Evolutionary conservation across 2,329 filamentous ascomycete species (phyloP).

Genomic region (Scedosporium dehoogii): DNA sequence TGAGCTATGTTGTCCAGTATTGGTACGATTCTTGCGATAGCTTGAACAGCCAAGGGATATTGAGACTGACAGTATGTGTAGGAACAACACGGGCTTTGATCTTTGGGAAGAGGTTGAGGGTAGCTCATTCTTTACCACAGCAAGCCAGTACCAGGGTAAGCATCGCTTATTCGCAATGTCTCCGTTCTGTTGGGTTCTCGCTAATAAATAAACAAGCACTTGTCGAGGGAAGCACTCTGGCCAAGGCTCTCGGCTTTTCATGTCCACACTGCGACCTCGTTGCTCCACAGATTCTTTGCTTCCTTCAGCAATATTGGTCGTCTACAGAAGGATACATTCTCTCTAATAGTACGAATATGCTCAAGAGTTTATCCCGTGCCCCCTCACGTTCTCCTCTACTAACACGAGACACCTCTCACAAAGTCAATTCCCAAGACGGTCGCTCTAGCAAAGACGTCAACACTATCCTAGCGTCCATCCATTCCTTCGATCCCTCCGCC

Average conservation of each 20-base stretch:
- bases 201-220: constrained; percentile 23
- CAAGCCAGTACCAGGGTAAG: constrained; percentile 51
- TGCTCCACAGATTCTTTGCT: constrained; percentile 63
- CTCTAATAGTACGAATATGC: background rate
- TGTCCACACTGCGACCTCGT: constrained; percentile 52
- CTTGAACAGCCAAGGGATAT: background rate
- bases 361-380: no score
- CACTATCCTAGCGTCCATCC: constrained; percentile 55
- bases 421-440: constrained; percentile 48
- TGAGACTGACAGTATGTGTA: background rate
- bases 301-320: constrained; percentile 66
- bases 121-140: constrained; percentile 70
- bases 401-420: constrained; percentile 22
- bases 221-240: constrained; percentile 57
- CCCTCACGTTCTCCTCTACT: no score
- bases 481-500: constrained; percentile 57
- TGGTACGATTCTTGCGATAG: constrained; percentile 29
- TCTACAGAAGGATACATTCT: background rate
- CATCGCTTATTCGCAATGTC: background rate
- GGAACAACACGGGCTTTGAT: constrained; percentile 54
- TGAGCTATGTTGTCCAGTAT: constrained; percentile 65
- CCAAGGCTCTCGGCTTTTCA: constrained; percentile 47
- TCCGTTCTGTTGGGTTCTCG: background rate
- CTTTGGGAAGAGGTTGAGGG: constrained; percentile 76
- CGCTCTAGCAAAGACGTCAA: constrained; percentile 64